phyloP scores from a whole-genome alignment of 208 protist species.

The Trypanosomatidae sp. region DNA sequence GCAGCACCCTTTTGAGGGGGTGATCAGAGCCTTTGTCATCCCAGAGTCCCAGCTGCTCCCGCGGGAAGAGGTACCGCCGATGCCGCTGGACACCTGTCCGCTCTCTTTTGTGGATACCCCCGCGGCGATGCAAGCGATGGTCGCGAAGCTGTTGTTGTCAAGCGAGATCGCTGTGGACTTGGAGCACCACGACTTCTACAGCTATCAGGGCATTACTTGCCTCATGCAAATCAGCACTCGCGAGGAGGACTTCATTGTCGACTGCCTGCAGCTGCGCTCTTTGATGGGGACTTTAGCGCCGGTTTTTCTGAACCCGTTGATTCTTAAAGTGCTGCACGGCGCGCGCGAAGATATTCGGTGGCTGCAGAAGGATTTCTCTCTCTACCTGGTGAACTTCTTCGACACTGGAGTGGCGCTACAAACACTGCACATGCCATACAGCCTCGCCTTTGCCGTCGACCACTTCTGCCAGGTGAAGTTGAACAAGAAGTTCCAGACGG shows the following conservation, averaged over 20 bases:
- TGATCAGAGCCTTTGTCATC: conserved; percentile 49
- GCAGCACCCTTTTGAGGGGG: conserved; percentile 74
- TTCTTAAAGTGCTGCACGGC: conserved; percentile 98
- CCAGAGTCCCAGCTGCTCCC: conserved; percentile 58
- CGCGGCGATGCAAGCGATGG: conserved; percentile 45
- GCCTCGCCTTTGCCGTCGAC: conserved; percentile 94
- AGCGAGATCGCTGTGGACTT: conserved; percentile 95
- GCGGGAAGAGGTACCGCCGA: conserved; percentile 50
- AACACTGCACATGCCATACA: conserved; percentile 89
- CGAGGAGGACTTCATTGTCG: conserved; percentile 96
- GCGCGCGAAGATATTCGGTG: conserved; percentile 96
- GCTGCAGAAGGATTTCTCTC: conserved; percentile 98
- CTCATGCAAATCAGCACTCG: conserved; percentile 98
- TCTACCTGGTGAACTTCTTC: conserved; percentile 99
- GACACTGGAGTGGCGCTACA: conserved; percentile 97
- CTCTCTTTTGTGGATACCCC: conserved; percentile 75
- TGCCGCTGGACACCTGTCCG: conserved; percentile 60
- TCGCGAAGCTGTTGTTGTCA: conserved; percentile 45
- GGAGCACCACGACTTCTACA: conserved; percentile 95
- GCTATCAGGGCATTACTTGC: conserved; percentile 97
- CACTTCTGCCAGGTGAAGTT: conserved; percentile 94
- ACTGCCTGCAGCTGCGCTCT: conserved; percentile 93
- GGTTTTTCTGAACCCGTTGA: conserved; percentile 91
- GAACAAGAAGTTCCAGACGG: conserved; percentile 98
- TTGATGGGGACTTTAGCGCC: conserved; percentile 89